Base-by-base conservation (phyloP, 805 yeast species). In the Candida saitoana region DNA sequence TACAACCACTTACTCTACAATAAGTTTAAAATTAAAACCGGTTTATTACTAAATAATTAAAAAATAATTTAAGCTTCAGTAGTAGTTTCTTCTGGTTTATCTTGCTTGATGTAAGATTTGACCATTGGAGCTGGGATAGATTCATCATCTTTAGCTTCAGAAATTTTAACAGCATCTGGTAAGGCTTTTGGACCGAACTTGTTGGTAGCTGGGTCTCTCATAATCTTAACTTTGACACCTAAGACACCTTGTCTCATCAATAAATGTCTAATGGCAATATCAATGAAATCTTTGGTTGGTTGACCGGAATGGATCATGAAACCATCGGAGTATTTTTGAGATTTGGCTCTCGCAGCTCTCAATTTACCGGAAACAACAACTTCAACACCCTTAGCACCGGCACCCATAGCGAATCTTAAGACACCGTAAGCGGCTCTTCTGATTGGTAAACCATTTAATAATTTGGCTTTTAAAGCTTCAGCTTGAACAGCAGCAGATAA, bases 281-380 rank as follows among this genome's bases (percentile, higher is more conserved):
- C 99, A 70, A 93, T 93, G 85, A 93, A 93, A 72, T 93, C 99
- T 62, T 79, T 83, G 74, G 91, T 93, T 78, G 99, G 99, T 82
- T 93, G 99, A 87, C 99, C 99, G 67, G 97, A 89, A 93, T 93
- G 99, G 83, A 93, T 93, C 93, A 93, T 87, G 96, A 93, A 93
- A 82, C 99, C 99, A 73, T 91, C 98, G 71, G 93, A 85, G 84
- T 91, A 93, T 80, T 93, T 93, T 96, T 93, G 95, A 67, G 97
- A 84, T 87, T 93, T 93, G 67, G 99, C 99, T 83, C 99, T 89
- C 67, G 98, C 99, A 77, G 96, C 99, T 81, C 97, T 88, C 74
- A 95, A 85, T 80, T 93, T 93, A 84, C 99, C 99, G 62, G 97
- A 89, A 69, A 93, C 87, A 64, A 93, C 98, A 74, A 93, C 99